Conservation (phyloP, 179 eudicot species). For the Patellifolia procumbens region DNA sequence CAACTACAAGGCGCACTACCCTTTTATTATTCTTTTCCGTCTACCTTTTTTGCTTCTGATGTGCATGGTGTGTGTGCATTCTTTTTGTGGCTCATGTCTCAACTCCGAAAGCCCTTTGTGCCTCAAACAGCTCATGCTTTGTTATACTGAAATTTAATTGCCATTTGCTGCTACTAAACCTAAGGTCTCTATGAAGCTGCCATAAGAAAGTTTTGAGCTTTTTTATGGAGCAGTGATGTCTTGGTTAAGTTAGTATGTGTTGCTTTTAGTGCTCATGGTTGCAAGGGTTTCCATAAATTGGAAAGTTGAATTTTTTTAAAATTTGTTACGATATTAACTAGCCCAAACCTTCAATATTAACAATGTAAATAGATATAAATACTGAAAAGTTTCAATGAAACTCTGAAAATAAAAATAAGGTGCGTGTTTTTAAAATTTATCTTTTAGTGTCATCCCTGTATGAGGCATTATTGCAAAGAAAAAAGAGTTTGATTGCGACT, state of each 20-base stretch:
- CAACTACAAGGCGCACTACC: no score
- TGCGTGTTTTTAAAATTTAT: background rate
- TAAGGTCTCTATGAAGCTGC: background rate
- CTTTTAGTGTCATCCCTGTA: background rate
- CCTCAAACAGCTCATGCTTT: background rate
- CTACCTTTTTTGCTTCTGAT: background rate
- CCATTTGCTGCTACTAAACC: background rate
- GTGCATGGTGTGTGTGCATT: background rate
- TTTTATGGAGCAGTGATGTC: background rate
- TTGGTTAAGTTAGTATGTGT: no score
- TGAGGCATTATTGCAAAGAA: background rate
- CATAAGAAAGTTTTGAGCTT: background rate
- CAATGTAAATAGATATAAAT: background rate
- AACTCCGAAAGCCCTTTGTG: background rate
- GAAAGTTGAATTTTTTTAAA: background rate
- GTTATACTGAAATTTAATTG: background rate
- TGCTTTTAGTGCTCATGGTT: background rate
- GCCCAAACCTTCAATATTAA: background rate
- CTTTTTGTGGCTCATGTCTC: background rate
- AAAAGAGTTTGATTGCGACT: background rate
- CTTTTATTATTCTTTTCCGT: no score
- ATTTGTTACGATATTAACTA: background rate
- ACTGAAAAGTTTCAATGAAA: background rate
- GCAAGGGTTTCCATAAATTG: background rate
- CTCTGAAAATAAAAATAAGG: background rate